Base-by-base conservation (phyloP, 2,329 filamentous ascomycete genomes). In the Aaosphaeria arxii region DNA sequence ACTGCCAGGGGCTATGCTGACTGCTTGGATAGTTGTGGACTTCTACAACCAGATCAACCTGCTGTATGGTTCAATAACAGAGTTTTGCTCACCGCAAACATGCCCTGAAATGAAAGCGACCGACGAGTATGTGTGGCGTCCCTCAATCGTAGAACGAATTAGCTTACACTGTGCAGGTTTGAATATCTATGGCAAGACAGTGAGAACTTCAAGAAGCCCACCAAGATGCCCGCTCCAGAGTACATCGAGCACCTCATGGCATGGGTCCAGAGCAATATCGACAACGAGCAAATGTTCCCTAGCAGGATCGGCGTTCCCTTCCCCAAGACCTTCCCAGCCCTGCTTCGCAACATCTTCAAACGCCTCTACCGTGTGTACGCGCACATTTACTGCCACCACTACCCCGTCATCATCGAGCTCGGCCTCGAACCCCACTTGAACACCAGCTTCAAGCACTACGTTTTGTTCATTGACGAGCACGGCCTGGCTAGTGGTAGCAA, bases 81-180 rank as follows among this genome's bases (percentile, higher is more conserved):
- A 99, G 70, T 99, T 99, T 74, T 99, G 94, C 79, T 97, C 94
- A 29, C 92, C 94, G 31, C 88, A 94, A 69, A 91, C 91, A 56
- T 99, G 94, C 71, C 94, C 94, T 1, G 94, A 97, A 76, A 99
- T 99, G 94, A 99, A 99, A 74, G 94, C 94, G n/a, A 99, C 94
- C 7, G 95, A 99, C 75, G 94, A 99, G 87, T 94, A 80, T 56
- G 83, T 11, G 50, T 24, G 17, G 17, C 17, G 2, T 35, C 46
- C 32, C 2, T 2, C 11, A 29, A 11, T 35, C 7, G 30, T 24
- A n/a, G 4, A n/a, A 33, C 24, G 33, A 32, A 28, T 13, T 36
- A 38, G 30, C 46, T 50, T 13, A 49, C 28, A 47, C 1, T 0
- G 36, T 30, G 1, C 51, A 92, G 89, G 66, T 99, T 97, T 72